Evolutionary conservation across 23 red algal genomes (phyloP).

Genomic region (Agarophyton chilense): DNA sequence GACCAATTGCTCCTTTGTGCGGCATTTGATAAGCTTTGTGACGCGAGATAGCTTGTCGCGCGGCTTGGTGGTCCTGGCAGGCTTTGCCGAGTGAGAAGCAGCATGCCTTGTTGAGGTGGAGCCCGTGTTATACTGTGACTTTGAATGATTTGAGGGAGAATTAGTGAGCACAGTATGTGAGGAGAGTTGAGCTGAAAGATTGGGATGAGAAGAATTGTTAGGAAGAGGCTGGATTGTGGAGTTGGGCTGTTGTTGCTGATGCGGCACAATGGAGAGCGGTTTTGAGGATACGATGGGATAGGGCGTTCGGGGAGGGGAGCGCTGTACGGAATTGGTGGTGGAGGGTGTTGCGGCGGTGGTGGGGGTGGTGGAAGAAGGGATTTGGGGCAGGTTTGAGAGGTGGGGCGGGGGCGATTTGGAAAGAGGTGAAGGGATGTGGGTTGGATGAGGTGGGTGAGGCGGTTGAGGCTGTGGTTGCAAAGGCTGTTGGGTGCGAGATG

Average conservation of each 20-base stretch:
- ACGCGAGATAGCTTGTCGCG: conserved; percentile 32
- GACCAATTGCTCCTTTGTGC: conserved; percentile 31
- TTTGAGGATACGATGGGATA: neutral
- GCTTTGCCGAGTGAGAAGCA: neutral
- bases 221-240: neutral
- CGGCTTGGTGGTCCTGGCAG: neutral
- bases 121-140: neutral
- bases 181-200: neutral
- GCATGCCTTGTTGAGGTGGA: conserved; percentile 14
- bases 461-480: neutral
- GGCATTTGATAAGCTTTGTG: conserved; percentile 25
- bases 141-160: neutral
- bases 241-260: neutral
- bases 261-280: neutral
- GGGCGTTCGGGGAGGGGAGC: conserved; percentile 6
- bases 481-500: conserved; percentile 16
- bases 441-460: neutral
- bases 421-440: neutral
- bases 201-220: conserved; percentile 25
- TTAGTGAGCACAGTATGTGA: conserved; percentile 26
- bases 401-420: neutral
- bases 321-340: conserved; percentile 17
- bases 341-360: conserved; percentile 5
- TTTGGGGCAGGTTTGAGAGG: neutral
- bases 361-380: neutral